Evolutionary conservation across 2,329 filamentous ascomycete species (phyloP).

Genomic region (Ceratocystis huliohia): DNA sequence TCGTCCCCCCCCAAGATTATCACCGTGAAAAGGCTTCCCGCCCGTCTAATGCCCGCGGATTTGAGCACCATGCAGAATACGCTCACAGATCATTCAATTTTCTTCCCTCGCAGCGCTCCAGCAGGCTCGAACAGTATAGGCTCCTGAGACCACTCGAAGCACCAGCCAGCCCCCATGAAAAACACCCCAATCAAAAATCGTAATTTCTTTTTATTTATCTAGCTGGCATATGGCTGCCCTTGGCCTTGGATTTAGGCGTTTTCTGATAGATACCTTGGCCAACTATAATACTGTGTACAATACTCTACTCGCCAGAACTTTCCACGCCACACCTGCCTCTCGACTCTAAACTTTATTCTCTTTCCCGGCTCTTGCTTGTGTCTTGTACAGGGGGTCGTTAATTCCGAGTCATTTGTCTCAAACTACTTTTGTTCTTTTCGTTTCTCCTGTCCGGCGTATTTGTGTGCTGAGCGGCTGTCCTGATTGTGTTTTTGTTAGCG

Average conservation of each 20-base stretch:
- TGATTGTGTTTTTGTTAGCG: conserved; percentile 12
- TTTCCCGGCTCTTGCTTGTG: neutral
- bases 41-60: neutral
- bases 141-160: neutral
- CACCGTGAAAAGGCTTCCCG: neutral
- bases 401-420: neutral
- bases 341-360: neutral
- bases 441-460: neutral
- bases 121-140: neutral
- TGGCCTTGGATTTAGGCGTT: too few relatives aligned
- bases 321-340: neutral
- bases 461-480: neutral
- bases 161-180: neutral
- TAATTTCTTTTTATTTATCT: neutral
- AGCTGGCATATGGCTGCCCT: neutral
- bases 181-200: neutral
- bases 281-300: neutral
- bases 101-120: neutral
- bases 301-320: neutral
- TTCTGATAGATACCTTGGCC: neutral
- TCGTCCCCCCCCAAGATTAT: neutral
- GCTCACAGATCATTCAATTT: neutral
- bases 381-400: neutral
- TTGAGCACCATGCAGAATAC: neutral
- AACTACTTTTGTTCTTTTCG: conserved; percentile 9